Percentiles rank a stretch among this genome's conserved stretches.
Evolutionary conservation across 2,329 filamentous ascomycete genomes (phyloP).

Genomic region (Achaetomium macrosporum): DNA sequence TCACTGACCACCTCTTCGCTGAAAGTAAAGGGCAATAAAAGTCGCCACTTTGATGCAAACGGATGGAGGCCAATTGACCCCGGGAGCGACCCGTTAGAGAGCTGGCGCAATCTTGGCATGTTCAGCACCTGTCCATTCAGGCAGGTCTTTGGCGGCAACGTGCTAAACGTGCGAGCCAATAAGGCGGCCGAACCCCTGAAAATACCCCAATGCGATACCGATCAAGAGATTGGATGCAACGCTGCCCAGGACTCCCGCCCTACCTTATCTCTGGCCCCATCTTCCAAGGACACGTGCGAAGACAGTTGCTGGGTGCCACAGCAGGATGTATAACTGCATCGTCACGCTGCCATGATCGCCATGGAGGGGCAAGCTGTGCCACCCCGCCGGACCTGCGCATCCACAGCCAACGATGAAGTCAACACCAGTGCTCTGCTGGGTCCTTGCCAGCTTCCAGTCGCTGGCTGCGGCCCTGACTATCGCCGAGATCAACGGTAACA

Average conservation of each 20-base stretch:
- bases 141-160: conserved; percentile 19
- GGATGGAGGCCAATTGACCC: neutral
- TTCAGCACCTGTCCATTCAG: conserved; percentile 20
- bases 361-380: neutral
- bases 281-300: neutral
- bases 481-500: conserved; percentile 60
- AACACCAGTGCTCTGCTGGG: conserved; percentile 13
- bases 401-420: conserved; percentile 16
- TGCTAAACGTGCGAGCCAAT: conserved; percentile 16
- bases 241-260: neutral
- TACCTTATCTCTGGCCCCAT: neutral
- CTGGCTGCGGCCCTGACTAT: conserved; percentile 41
- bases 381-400: neutral
- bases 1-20: no score
- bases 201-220: conserved; percentile 6
- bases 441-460: conserved; percentile 20
- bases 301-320: neutral
- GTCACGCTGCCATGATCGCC: neutral
- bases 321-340: neutral
- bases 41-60: no score
- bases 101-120: conserved; percentile 9
- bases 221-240: conserved; percentile 11
- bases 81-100: neutral
- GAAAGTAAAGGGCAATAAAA: no score
- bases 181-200: conserved; percentile 12